Base-by-base conservation (phyloP, 2,329 filamentous ascomycete genomes). In the Claviceps paspali region DNA sequence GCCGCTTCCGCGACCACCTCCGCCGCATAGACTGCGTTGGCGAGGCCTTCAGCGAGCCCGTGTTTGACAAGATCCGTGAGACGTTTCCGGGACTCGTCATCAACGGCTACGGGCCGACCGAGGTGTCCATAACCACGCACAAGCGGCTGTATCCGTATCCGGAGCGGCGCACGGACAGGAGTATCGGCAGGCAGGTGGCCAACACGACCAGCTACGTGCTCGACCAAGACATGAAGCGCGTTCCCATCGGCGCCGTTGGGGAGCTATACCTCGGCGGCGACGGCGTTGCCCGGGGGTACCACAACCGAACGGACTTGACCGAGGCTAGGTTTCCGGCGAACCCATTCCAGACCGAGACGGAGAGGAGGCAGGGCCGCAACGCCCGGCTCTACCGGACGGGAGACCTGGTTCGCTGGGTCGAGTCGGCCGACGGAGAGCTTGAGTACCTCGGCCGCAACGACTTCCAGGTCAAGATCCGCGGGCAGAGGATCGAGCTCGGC, bases 61-160 rank as follows among this genome's bases (percentile, higher is more conserved):
- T 33, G 8, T 33, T 33, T 33, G 32, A 33, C 36, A 41, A 41
- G 28, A 41, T 41, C 26, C 39, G 39, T 12, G 36, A 38, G 18
- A 41, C 36, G 6, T 41, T 41, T 32, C 27, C 36, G 9, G 39
- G 39, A 5, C 36, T 41, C 6, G 26, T 42, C 27, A 38, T 42
- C 29, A 42, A 42, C 29, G 40, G 40, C 30, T 42, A 42, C 29
- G 40, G 40, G 3, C 40, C 40, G 21, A 42, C 40, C 5, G 40
- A 42, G 27, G 38, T 39, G 12, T 39, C 37, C 22, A 42, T 28
- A 12, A 28, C 27, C n/a, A 28, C 27, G n/a, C 27, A 28, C n/a
- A 28, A 28, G 29, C 9, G 17, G 10, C 12, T 37, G 21, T 23
- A 37, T 32, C n/a, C 28, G 28, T 18, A 17, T 9, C 29, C 28